These are phyloP conservation scores for Leccinum fuscescens DNA, from an alignment of 1,284 basidiomycete genomes.

Conservation along the genomic window DNA sequence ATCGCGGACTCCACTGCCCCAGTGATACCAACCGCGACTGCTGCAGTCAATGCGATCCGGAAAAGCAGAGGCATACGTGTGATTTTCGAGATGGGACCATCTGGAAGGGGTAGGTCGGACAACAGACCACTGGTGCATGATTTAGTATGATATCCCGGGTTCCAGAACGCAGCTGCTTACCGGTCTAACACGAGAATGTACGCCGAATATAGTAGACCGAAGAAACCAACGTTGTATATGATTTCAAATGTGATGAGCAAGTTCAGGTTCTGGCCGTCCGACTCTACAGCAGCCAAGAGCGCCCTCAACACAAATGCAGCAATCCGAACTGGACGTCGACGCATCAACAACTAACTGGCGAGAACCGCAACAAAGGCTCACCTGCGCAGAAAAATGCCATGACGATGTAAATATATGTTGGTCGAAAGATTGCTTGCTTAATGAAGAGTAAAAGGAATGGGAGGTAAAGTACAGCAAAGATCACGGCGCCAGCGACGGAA, in stretches of 20 bases:
- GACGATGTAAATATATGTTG: conserved; percentile 42
- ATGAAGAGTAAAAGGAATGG: conserved; percentile 40
- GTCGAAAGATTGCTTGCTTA: conserved; percentile 36
- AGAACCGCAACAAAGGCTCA: conserved; percentile 29
- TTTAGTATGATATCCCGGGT: background rate
- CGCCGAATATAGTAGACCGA: conserved; percentile 35
- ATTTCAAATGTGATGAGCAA: conserved; percentile 30
- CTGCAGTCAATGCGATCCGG: conserved; percentile 32
- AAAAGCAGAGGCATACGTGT: conserved; percentile 36
- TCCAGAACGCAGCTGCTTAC: conserved; percentile 14
- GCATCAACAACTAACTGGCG: background rate
- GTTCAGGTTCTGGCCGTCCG: conserved; percentile 23
- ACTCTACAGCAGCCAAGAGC: conserved; percentile 25
- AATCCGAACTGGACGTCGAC: conserved; percentile 27
- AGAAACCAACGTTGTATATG: conserved; percentile 38
- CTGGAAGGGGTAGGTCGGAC: conserved; percentile 22
- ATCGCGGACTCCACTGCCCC: conserved; percentile 29
- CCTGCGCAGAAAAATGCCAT: conserved; percentile 46
- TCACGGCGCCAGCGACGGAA: conserved; percentile 42
- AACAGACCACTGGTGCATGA: conserved; percentile 16
- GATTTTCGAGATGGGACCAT: conserved; percentile 30
- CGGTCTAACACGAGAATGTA: conserved; percentile 36
- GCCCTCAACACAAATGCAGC: conserved; percentile 34
- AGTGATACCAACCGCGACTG: conserved; percentile 41
- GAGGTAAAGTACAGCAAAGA: conserved; percentile 47